These are phyloP conservation scores for Chloranthus sessilifolius DNA, from an alignment of 164 flowering plant genomes.

Conservation along the genomic window DNA sequence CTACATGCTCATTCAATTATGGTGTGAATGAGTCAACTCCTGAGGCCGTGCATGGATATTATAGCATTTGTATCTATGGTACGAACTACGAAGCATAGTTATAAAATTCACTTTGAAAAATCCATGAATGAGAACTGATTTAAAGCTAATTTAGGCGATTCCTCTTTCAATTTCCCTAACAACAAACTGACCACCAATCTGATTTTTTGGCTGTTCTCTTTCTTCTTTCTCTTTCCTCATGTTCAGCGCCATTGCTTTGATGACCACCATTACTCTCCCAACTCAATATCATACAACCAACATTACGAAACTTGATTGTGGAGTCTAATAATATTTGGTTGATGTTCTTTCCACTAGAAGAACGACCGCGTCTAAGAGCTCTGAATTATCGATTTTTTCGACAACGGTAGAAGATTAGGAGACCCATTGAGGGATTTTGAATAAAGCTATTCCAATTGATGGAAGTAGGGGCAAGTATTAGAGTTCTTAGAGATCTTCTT, in stretches of 20 bases:
- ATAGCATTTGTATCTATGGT: too few relatives aligned
- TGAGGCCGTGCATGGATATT: too few relatives aligned
- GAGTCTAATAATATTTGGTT: background rate
- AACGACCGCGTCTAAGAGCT: conserved; percentile 8
- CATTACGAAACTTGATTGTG: background rate
- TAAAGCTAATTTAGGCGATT: too few relatives aligned
- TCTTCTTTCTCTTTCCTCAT: background rate
- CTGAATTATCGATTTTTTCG: background rate
- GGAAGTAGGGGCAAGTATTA: conserved; percentile 19
- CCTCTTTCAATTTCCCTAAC: too few relatives aligned
- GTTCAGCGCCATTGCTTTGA: background rate
- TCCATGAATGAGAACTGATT: too few relatives aligned
- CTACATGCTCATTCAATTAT: too few relatives aligned
- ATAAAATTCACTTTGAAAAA: too few relatives aligned
- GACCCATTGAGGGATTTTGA: conserved; percentile 1
- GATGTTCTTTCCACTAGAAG: background rate
- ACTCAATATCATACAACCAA: background rate
- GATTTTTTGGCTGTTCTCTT: background rate
- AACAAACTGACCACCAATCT: background rate
- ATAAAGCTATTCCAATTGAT: conserved; percentile 12
- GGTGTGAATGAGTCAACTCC: too few relatives aligned
- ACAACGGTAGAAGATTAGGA: too few relatives aligned
- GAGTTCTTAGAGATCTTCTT: conserved; percentile 8
- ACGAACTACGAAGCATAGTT: too few relatives aligned
- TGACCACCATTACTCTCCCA: background rate